These are phyloP conservation scores for Lagerstroemia speciosa DNA, from an alignment of 345 rosid genomes.

Conservation along the genomic window DNA sequence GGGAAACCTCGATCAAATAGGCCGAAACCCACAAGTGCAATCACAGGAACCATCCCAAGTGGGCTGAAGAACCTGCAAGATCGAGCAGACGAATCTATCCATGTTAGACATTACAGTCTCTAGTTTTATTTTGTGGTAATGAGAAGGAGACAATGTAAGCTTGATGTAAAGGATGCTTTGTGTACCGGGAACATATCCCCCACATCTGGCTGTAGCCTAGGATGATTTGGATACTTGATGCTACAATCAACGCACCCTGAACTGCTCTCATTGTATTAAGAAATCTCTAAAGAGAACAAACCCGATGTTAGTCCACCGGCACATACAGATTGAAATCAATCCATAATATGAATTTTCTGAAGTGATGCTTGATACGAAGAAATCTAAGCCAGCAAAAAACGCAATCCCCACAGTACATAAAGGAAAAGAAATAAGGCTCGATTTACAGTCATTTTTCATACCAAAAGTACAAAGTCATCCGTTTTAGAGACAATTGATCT, in stretches of 20 bases:
- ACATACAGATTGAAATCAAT: background rate
- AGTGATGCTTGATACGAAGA: background rate
- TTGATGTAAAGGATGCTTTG: background rate
- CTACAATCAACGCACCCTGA: constrained; percentile 92
- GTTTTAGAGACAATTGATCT: too few relatives aligned
- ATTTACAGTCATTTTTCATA: background rate
- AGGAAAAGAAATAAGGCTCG: too few relatives aligned
- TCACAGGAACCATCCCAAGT: constrained; percentile 95
- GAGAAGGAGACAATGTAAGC: background rate
- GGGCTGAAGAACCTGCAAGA: constrained; percentile 90
- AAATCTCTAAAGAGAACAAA: constrained; percentile 51
- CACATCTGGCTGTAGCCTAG: constrained; percentile 92
- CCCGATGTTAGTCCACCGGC: background rate
- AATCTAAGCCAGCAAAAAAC: too few relatives aligned
- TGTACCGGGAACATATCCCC: constrained; percentile 92
- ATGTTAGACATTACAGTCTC: background rate
- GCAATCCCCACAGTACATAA: too few relatives aligned
- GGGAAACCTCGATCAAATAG: constrained; percentile 97
- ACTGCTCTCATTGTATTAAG: constrained; percentile 92
- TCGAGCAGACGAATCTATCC: background rate
- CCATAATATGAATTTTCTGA: background rate
- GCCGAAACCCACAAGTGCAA: constrained; percentile 85
- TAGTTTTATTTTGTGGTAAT: background rate
- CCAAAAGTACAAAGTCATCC: background rate
- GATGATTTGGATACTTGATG: constrained; percentile 91